Evolutionary conservation across 2,329 filamentous ascomycete genomes (phyloP).

Genomic region (Nothopassalora personata): DNA sequence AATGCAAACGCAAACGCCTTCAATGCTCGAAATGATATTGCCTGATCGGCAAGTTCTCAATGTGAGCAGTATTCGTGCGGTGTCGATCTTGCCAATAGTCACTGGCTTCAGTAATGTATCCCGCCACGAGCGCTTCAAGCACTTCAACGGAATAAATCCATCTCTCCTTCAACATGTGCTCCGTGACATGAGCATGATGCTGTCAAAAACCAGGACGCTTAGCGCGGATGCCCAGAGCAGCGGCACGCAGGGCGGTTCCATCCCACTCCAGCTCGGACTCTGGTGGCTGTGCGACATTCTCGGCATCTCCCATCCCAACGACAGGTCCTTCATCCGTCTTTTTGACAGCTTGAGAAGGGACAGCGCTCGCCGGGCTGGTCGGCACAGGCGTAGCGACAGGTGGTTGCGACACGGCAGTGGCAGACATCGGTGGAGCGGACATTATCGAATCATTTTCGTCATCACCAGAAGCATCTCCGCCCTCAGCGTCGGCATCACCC

Average conservation of each 20-base stretch:
- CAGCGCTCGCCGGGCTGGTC: not conserved
- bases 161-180: too few relatives aligned
- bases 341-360: not conserved
- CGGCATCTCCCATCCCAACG: not conserved
- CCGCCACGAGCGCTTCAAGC: too few relatives aligned
- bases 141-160: too few relatives aligned
- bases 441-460: not conserved
- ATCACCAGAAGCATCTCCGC: not conserved
- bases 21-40: not conserved
- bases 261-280: not conserved
- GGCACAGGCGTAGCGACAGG: not conserved
- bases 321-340: not conserved
- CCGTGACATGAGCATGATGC: not conserved
- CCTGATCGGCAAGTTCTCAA: not conserved
- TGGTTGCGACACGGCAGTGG: not conserved
- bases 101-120: too few relatives aligned
- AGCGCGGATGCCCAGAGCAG: not conserved
- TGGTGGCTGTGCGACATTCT: not conserved
- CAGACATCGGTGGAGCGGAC: not conserved
- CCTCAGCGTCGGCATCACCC: not conserved
- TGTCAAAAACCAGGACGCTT: not conserved
- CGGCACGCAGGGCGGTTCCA: not conserved
- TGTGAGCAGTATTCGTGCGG: too few relatives aligned
- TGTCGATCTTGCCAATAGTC: too few relatives aligned
- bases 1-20: not conserved